Conservation (phyloP, 352 stramenopile species). For the Pythium guiyangense region DNA sequence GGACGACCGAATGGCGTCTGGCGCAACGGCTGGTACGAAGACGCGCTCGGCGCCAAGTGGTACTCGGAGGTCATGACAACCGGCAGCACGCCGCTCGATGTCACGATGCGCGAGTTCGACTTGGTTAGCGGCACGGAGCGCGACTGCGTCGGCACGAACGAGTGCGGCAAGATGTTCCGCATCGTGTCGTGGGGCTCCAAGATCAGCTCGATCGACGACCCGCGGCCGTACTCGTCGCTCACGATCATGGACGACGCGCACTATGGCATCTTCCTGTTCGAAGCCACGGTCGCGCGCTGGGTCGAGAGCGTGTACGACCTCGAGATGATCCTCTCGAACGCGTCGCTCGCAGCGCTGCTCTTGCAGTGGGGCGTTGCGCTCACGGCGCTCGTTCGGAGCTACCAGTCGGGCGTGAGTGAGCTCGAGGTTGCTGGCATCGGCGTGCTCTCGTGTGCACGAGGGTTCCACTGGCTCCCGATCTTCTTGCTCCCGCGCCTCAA, state of each 20-base stretch:
- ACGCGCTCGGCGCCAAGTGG: not conserved
- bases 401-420: not conserved
- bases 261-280: conserved; percentile 7
- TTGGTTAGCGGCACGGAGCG: not conserved
- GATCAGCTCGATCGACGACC: not conserved
- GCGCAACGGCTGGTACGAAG: conserved; percentile 13
- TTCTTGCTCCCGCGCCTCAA: conserved; percentile 19
- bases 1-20: not conserved
- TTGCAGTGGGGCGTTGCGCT: conserved; percentile 25
- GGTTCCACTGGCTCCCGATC: conserved; percentile 16
- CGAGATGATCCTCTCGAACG: conserved; percentile 30
- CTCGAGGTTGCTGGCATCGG: conserved; percentile 12
- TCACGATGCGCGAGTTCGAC: conserved; percentile 6
- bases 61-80: not conserved
- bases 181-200: conserved; percentile 13
- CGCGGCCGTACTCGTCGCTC: conserved; percentile 2
- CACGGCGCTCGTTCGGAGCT: conserved; percentile 4
- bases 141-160: conserved; percentile 3
- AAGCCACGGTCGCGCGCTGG: not conserved
- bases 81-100: not conserved
- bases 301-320: conserved; percentile 26
- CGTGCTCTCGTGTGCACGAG: conserved; percentile 9
- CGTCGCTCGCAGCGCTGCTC: conserved; percentile 22
- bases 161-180: not conserved
- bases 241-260: conserved; percentile 19